phyloP scores from a whole-genome alignment of 768 basidiomycete species.

The Hydnum rufescens region DNA sequence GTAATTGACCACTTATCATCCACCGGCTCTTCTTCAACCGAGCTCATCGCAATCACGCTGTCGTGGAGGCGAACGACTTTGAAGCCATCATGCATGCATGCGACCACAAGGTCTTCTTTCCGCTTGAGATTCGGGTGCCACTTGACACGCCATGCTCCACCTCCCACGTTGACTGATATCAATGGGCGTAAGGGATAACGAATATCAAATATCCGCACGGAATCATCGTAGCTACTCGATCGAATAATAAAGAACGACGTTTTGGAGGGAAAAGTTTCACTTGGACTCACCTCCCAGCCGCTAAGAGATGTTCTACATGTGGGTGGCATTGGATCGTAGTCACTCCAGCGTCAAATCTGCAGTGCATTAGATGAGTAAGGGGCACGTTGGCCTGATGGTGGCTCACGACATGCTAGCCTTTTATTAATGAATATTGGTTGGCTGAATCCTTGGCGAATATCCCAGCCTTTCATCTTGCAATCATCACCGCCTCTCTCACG shows the following conservation, averaged over 20 bases:
- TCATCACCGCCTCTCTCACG: slow-evolving; percentile 85
- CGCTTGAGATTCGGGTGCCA: slow-evolving; percentile 72
- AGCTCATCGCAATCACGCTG: too few relatives aligned
- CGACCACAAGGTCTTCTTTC: slow-evolving; percentile 58
- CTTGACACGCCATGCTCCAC: slow-evolving; percentile 90
- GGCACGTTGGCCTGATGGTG: background rate
- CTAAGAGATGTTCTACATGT: slow-evolving; percentile 55
- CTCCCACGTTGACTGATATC: slow-evolving; percentile 46
- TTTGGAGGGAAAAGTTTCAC: background rate
- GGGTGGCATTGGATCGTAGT: slow-evolving; percentile 80
- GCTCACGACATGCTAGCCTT: slow-evolving; percentile 24
- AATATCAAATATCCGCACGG: slow-evolving; percentile 62
- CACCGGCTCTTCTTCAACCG: slow-evolving; percentile 12
- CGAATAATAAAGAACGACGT: background rate
- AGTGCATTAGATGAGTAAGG: background rate
- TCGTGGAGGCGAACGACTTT: slow-evolving; percentile 68
- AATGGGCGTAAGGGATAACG: slow-evolving; percentile 46
- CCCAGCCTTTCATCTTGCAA: slow-evolving; percentile 78
- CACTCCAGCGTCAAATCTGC: slow-evolving; percentile 79
- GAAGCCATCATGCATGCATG: slow-evolving; percentile 96
- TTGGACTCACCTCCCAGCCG: slow-evolving; percentile 61
- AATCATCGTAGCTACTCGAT: slow-evolving; percentile 57
- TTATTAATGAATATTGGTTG: slow-evolving; percentile 53
- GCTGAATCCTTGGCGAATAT: slow-evolving; percentile 43
- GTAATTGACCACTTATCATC: slow-evolving; percentile 6